These are phyloP conservation scores for Salix koriyanagi DNA, from an alignment of 345 rosid genomes.

Conservation along the genomic window DNA sequence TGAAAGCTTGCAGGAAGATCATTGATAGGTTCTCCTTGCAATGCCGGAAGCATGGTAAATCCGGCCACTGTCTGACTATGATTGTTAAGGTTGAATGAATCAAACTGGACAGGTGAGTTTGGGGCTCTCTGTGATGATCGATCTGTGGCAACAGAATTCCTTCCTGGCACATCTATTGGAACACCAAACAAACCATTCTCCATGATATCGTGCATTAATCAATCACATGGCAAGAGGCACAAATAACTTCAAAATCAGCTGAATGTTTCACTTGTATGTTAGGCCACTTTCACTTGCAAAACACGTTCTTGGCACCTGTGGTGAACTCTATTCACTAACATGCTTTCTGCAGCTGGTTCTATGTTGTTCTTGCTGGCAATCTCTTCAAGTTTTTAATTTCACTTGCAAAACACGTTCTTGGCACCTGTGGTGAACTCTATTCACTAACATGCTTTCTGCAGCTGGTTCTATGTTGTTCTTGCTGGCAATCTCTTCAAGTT, in stretches of 20 bases:
- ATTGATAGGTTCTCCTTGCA: constrained; percentile 33
- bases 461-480: neutral
- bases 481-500: constrained; percentile 15
- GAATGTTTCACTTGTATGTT: neutral
- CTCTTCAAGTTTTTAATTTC: constrained; percentile 18
- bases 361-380: constrained; percentile 3
- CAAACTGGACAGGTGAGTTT: constrained; percentile 26
- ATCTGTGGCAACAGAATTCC: constrained; percentile 29
- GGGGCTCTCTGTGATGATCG: constrained; percentile 19
- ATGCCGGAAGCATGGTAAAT: constrained; percentile 23
- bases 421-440: neutral
- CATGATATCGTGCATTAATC: constrained; percentile 16
- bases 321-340: neutral
- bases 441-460: neutral
- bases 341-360: neutral
- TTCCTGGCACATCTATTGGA: constrained; percentile 33
- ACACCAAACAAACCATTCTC: constrained; percentile 44
- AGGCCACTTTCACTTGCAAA: neutral
- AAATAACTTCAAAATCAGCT: constrained; percentile 6
- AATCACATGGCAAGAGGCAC: constrained; percentile 7
- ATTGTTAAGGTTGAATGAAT: constrained; percentile 28
- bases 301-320: neutral
- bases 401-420: neutral
- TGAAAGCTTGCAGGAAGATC: constrained; percentile 17
- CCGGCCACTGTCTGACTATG: constrained; percentile 26